Evolutionary conservation across 306 rosid species (phyloP), one percentile per base, ranked within the genome.

Genomic region (Purshia tridentata): DNA sequence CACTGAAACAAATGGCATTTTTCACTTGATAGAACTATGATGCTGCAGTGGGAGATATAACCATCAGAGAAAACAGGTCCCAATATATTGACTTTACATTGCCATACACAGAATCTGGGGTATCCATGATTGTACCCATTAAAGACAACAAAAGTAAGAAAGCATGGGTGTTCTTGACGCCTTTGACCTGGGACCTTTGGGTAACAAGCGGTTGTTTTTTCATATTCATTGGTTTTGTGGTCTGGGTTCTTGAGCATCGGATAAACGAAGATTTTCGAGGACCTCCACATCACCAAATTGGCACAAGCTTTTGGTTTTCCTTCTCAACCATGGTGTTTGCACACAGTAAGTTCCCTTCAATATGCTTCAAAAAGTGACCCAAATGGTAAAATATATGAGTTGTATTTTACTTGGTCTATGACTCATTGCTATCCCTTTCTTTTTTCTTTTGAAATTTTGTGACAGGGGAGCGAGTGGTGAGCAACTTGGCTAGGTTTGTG

Each of bases 121-220:
- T 64, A 9, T 18, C 74, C 14, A 45, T 78, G 61, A 65, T 78
- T 5, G 83, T 82, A 44, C 72, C 77, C 4, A n/a, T 66, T 15
- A 60, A 42, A 70, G 37, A 51, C 2, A 35, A 53, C 51, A 45
- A 1, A 42, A 65, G 22, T 22, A 75, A 67, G 39, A 75, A 72
- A 4, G 75, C 81, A 8, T 84, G 78, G 88, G 78, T 81, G 1
- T 20, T 81, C 81, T 52, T 84, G 56, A 81, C 63, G 74, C 88
- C 85, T 10, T 56, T 81, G 16, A 68, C 86, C 19, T 64, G 65
- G 84, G 69, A 64, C 0, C 76, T 84, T 0, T 81, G 88, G 84
- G 2, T 37, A 5, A 74, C 77, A 29, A 65, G 16, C 23, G 70
- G 41, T 13, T 51, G 63, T 18, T 85, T 57, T 48, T 82, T 85